A percentile compares a stretch with the other conserved stretches of the same genome.
Conservation (phyloP, 2,329 filamentous ascomycete genomes). For the Claviceps sp. region DNA sequence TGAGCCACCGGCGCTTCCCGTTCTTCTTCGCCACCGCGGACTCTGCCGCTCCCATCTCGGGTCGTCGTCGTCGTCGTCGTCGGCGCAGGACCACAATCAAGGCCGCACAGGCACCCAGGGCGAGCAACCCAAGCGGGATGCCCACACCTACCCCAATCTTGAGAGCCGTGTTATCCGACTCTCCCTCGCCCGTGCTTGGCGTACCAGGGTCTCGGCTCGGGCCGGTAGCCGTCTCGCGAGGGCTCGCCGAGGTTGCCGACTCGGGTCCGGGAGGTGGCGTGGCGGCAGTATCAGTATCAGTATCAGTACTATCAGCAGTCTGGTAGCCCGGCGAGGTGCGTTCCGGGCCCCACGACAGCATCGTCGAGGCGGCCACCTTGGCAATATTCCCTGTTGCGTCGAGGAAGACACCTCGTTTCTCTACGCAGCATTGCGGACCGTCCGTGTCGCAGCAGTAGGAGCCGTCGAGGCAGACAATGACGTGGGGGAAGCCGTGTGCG, state of each 20-base stretch:
- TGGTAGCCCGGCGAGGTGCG: not conserved
- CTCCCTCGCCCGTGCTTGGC: no score
- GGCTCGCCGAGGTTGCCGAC: not conserved
- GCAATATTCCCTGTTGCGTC: slow-evolving; percentile 1
- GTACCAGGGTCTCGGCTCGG: no score
- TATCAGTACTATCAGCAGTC: not conserved
- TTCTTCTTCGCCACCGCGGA: no score
- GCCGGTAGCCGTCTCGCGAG: no score
- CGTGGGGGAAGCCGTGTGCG: not conserved
- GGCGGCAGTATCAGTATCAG: not conserved
- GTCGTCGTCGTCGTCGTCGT: not conserved
- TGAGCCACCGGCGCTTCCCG: no score
- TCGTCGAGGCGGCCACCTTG: not conserved
- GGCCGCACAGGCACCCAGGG: not conserved
- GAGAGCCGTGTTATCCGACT: not conserved
- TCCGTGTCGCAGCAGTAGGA: slow-evolving; percentile 2
- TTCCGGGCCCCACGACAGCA: slow-evolving; percentile 1
- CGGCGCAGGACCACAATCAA: not conserved
- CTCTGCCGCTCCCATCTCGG: not conserved
- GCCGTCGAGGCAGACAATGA: not conserved
- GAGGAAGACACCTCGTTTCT: slow-evolving; percentile 1
- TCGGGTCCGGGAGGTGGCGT: not conserved
- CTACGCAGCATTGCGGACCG: not conserved
- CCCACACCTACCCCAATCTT: slow-evolving; percentile 1
- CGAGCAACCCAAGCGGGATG: not conserved